A percentile compares a stretch with the other conserved stretches of the same genome.
Evolutionary conservation across 129 eudicot species (phyloP).

Genomic region (Lonicera japonica): DNA sequence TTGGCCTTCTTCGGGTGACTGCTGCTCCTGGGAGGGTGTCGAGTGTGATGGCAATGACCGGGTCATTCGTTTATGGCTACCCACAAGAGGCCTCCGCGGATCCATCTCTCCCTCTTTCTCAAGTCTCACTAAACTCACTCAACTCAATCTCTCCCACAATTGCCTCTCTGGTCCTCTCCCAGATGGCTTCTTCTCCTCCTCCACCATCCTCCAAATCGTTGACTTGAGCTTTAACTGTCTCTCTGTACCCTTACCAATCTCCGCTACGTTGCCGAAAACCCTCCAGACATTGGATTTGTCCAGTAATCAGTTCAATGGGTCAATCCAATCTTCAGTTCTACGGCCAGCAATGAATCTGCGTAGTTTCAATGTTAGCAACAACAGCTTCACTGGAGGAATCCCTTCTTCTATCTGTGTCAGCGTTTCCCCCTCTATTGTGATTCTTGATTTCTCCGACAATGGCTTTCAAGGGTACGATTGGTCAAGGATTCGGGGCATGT

Average conservation of each 20-base stretch:
- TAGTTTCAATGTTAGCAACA: conserved; percentile 45
- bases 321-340: conserved; percentile 17
- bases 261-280: conserved; percentile 15
- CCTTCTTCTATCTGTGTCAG: conserved; percentile 31
- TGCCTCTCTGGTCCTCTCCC: conserved; percentile 34
- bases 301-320: conserved; percentile 44
- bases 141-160: conserved; percentile 49
- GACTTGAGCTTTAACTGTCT: conserved; percentile 47
- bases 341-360: conserved; percentile 17
- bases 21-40: conserved; percentile 63
- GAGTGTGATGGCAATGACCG: conserved; percentile 33
- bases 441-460: conserved; percentile 44
- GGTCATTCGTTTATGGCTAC: conserved; percentile 33
- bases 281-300: conserved; percentile 38
- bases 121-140: conserved; percentile 34
- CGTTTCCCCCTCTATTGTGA: conserved; percentile 25
- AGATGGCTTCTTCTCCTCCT: conserved; percentile 1
- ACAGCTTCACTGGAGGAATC: conserved; percentile 35
- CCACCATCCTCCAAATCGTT: conserved; percentile 10
- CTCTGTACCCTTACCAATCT: conserved; percentile 17
- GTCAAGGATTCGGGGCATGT: conserved; percentile 34
- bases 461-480: conserved; percentile 32
- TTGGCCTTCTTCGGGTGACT: conserved; percentile 18
- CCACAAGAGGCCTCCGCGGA: conserved; percentile 37
- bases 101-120: conserved; percentile 25